Base-by-base conservation (phyloP, 1,284 basidiomycete species). In the Ustilago cynodontis region DNA sequence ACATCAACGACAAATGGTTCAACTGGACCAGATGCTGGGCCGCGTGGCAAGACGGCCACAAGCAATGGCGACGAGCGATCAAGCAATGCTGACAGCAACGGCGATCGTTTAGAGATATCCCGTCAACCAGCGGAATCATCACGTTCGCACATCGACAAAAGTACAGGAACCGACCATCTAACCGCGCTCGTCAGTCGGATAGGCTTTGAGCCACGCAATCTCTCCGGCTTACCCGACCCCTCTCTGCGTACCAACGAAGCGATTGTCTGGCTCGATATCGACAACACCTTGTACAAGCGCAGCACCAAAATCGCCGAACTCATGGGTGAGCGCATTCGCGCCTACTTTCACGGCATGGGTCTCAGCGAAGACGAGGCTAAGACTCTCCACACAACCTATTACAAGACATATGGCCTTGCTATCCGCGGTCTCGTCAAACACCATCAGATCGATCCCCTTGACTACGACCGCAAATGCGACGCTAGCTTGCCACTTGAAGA, bases 381-480 rank as follows among this genome's bases (percentile, higher is more conserved):
- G 11, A 88, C 89, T 24, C 88, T 95, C 31, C 93, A 94, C 83
- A 88, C 88, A 62, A 87, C 88, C 74, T 95, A 95, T 85, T 94
- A 93, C 86, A 90, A 88, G 26, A 81, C 85, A 43, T 94, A 94
- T 73, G 93, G 93, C 13, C 90, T 95, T 28, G 93, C 94, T n/a
- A 88, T 95, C 31, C 90, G 93, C 31, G 94, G 94, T 14, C 89
- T 95, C 35, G 90, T 91, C 33, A 89, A 89, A 58, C 92, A 95
- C 86, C 92, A 95, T 81, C 86, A 91, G 68, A 91, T 94, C 82
- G 94, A 95, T 86, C 92, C 93, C 9, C 86, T 95, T 62, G 94
- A 95, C 83, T 95, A 94, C 84, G 93, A 95, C 87, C 87, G 87
- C 62, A 91, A 92, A 86, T 95, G 93, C 85, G 94, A 95, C 78